Evolutionary conservation across 768 basidiomycete genomes (phyloP), one percentile per base, ranked within the genome.

Genomic region (Termitomyces sp.): DNA sequence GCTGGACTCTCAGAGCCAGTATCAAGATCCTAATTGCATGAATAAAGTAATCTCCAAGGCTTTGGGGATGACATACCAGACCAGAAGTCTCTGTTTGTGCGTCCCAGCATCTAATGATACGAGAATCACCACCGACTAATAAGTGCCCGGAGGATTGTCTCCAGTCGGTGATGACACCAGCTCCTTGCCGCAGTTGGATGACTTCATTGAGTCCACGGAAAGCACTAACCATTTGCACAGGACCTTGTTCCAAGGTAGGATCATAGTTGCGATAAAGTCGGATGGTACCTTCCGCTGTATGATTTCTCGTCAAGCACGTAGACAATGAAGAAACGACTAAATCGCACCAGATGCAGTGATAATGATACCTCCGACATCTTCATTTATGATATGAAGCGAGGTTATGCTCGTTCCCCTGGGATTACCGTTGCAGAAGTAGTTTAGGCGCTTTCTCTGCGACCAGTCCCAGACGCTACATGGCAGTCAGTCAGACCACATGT

Each of bases 181-280:
- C 82, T 35, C 93, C 91, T 61, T 88, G 86, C n/a, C 83, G 80
- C 58, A 86, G 70, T 32, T 84, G 85, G 20, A 92, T 75, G 32
- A 90, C 75, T 61, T 96, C 93, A 58, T 86, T 85, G 49, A 98
- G 75, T 0, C 84, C 96, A 35, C 94, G 83, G 83, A 97, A 98
- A 13, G 94, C 86, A 69, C 92, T 94, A 65, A 96, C 92, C 81
- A 98, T 89, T 66, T 94, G 90, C 14, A 97, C 77, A 3, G 89
- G 85, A 1, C 84, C 86, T 67, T 86, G 81, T 64, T 87, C 79
- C 48, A 86, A 66, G 9, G 75, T 78, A 0, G 87, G 81, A 68
- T 97, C 94, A 66, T 97, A 98, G 66, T 97, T 92, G 43, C 94
- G 85, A 70, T 89, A 98, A 22, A 98, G 76, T 33, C 95, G 90